These are phyloP conservation scores for Boletus huronensis DNA, from an alignment of 768 basidiomycete species.

Conservation along the genomic window DNA sequence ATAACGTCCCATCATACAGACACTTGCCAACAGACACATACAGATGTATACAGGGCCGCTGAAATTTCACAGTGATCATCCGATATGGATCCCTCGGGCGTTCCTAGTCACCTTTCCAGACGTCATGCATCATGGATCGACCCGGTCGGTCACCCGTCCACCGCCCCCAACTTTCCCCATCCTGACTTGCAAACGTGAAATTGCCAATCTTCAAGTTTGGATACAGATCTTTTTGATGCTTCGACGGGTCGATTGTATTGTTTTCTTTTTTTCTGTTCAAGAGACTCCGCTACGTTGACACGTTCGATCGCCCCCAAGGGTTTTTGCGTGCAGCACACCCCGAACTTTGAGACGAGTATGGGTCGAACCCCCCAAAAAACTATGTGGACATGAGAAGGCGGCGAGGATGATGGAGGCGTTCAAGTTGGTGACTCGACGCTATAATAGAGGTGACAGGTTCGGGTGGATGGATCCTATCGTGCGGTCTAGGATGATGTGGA, in stretches of 20 bases:
- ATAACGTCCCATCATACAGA: neutral
- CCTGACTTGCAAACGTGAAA: neutral
- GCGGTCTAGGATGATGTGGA: neutral
- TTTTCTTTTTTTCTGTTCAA: neutral
- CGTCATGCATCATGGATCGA: neutral
- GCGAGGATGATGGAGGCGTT: neutral
- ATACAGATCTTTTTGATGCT: no score
- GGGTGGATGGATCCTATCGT: neutral
- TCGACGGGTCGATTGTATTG: constrained; percentile 5
- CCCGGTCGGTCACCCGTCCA: neutral
- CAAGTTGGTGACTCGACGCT: neutral
- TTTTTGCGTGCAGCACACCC: neutral
- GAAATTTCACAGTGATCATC: constrained; percentile 6
- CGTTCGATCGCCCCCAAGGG: constrained; percentile 2
- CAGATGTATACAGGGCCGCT: neutral
- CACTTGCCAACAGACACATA: neutral
- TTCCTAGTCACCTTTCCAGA: neutral
- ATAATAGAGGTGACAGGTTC: neutral
- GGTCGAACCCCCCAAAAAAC: neutral
- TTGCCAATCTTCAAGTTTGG: constrained; percentile 8
- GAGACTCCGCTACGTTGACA: neutral
- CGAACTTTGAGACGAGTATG: neutral
- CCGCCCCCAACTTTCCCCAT: neutral
- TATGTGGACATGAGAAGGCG: neutral
- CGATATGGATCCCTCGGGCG: constrained; percentile 8